Conservation (phyloP, 2,329 filamentous ascomycete genomes). For the Lanzia echinophila region DNA sequence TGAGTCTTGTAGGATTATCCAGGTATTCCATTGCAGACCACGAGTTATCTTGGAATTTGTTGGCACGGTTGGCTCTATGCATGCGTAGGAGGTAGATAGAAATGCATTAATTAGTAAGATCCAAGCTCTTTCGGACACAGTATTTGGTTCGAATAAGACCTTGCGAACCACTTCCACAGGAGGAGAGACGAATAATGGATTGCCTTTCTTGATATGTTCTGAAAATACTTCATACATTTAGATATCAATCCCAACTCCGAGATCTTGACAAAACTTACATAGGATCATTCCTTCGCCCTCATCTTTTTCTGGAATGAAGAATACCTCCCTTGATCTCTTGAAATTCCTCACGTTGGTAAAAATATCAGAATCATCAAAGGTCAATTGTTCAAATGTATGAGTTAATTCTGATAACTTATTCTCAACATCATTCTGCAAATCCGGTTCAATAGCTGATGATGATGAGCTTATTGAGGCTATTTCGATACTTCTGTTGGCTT, state of each 20-base stretch:
- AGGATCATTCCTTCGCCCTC: slow-evolving; percentile 12
- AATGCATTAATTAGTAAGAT: slow-evolving; percentile 13
- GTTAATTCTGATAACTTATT: slow-evolving; percentile 13
- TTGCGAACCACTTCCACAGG: slow-evolving; percentile 3
- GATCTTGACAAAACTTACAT: slow-evolving; percentile 1
- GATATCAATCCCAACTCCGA: not conserved
- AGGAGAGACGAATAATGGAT: too few relatives aligned
- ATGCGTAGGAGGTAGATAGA: slow-evolving; percentile 7
- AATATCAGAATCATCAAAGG: not conserved
- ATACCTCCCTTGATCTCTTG: slow-evolving; percentile 7
- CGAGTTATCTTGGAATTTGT: slow-evolving; percentile 6
- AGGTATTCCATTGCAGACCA: slow-evolving; percentile 15
- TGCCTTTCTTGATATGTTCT: too few relatives aligned
- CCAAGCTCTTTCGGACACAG: slow-evolving; percentile 13
- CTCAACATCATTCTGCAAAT: slow-evolving; percentile 7
- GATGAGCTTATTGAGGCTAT: slow-evolving; percentile 1
- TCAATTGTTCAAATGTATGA: slow-evolving; percentile 3
- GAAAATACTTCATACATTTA: too few relatives aligned
- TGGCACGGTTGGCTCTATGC: slow-evolving; percentile 4
- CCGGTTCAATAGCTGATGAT: slow-evolving; percentile 1
- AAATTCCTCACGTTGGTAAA: slow-evolving; percentile 8
- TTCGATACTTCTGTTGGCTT: slow-evolving; percentile 8
- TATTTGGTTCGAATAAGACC: slow-evolving; percentile 14
- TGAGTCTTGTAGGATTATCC: slow-evolving; percentile 14
- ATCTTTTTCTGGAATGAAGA: slow-evolving; percentile 12